Evolutionary conservation across 176 grass and related monocot species (phyloP).

Genomic region (Dendrocalamus sinicus): DNA sequence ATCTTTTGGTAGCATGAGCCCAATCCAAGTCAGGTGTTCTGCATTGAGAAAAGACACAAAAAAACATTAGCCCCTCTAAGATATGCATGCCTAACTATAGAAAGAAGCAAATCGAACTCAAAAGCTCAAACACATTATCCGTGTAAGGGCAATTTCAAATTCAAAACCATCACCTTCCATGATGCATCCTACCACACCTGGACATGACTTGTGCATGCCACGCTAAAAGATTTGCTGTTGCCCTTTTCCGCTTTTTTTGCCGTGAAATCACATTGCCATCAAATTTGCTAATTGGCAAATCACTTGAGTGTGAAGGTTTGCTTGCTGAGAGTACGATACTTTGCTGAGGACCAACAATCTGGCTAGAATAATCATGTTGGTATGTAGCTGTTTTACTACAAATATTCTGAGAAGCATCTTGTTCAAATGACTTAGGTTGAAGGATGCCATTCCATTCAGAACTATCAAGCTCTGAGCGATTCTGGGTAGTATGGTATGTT

Average conservation of each 20-base stretch:
- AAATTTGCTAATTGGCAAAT: constrained; percentile 19
- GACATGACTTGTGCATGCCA: constrained; percentile 40
- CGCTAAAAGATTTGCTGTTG: constrained; percentile 37
- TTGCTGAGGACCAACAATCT: constrained; percentile 36
- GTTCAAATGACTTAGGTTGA: constrained; percentile 21
- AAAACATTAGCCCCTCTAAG: constrained; percentile 19
- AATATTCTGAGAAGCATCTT: constrained; percentile 30
- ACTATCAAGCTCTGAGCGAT: constrained; percentile 19
- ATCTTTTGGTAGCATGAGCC: constrained; percentile 45
- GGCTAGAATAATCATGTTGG: constrained; percentile 30
- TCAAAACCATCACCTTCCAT: constrained; percentile 46
- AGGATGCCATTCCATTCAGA: constrained; percentile 29
- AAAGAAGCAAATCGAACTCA: constrained; percentile 19
- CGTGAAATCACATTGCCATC: constrained; percentile 25
- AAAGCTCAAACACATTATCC: constrained; percentile 2
- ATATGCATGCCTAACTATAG: neutral
- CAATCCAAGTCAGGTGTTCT: constrained; percentile 50
- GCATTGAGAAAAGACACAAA: constrained; percentile 34
- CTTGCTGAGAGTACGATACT: constrained; percentile 31
- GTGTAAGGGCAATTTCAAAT: neutral
- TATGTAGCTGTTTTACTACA: neutral
- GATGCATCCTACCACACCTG: constrained; percentile 1
- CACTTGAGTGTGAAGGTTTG: constrained; percentile 16
- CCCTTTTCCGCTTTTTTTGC: constrained; percentile 50
- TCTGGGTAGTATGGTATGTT: neutral